A percentile compares a stretch with the other conserved stretches of the same genome.
Conservation (phyloP, 2,329 filamentous ascomycete genomes). For the Apiospora sp. region DNA sequence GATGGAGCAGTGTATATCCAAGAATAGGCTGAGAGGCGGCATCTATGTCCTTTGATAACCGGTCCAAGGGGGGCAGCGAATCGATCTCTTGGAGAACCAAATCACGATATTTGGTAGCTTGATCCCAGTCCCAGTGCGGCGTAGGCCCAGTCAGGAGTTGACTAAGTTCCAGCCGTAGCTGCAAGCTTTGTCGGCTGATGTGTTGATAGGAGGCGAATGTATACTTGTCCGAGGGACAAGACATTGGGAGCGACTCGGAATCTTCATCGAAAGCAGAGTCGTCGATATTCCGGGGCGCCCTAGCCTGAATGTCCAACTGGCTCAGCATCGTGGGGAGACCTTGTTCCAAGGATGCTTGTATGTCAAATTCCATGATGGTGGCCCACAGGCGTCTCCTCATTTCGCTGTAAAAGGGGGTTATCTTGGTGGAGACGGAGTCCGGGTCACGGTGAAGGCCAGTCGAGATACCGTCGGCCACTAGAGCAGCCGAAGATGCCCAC, state of each 20-base stretch:
- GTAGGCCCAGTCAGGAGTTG: conserved; percentile 62
- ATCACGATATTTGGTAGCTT: conserved; percentile 68
- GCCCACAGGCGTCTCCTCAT: conserved; percentile 69
- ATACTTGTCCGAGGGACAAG: conserved; percentile 60
- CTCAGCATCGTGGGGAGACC: conserved; percentile 65
- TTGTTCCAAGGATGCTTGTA: conserved; percentile 68
- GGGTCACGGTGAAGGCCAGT: conserved; percentile 68
- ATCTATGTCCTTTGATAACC: neutral
- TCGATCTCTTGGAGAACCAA: conserved; percentile 69
- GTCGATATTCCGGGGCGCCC: conserved; percentile 64
- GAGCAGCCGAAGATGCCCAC: conserved; percentile 64
- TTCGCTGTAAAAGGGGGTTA: conserved; percentile 67
- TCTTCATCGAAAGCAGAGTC: conserved; percentile 65
- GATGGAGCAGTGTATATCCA: conserved; percentile 66
- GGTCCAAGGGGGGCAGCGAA: conserved; percentile 64
- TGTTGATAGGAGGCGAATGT: conserved; percentile 68
- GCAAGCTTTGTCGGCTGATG: conserved; percentile 62
- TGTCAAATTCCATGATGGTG: conserved; percentile 67
- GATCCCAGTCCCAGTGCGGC: conserved; percentile 66
- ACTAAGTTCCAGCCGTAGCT: conserved; percentile 64
- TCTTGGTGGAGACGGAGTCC: conserved; percentile 60
- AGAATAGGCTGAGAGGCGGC: conserved; percentile 54
- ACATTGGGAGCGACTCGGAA: conserved; percentile 58
- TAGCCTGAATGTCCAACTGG: conserved; percentile 55
- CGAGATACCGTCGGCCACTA: conserved; percentile 65